Base-by-base conservation (phyloP, 129 eudicot genomes). In the Centella asiatica region DNA sequence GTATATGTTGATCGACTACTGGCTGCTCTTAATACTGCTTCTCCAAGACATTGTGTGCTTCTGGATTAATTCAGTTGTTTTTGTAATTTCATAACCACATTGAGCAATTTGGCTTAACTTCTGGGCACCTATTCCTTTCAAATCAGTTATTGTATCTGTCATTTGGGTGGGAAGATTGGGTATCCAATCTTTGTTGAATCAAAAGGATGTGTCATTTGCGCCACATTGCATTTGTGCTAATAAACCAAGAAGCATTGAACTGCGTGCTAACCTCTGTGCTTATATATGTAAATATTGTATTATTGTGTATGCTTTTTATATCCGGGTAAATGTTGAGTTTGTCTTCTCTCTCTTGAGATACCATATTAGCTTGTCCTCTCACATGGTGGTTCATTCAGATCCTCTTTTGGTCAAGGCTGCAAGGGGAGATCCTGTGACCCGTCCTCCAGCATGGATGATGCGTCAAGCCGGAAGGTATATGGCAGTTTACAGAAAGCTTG, bases 381-480 rank as follows among this genome's bases (percentile, higher is more conserved):
- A 32, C 17, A 40, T 40, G 4, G 47, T 1, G 23, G 50, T 52
- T 72, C 45, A 10, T 32, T 59, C 82, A 89, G 97, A 85, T 19
- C 98, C 95, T 42, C 87, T 90, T 54, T 74, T 90, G 89, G 88
- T 90, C 28, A 79, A 82, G 79, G 97, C 97, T 62, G 95, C 97
- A 27, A 86, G 78, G 77, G 94, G 98, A 53, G 78, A 81, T 10
- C 85, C 80, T 14, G 95, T 90, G 53, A 79, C 75, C 73, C 89
- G 98, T 23, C 95, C 94, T 33, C 98, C 98, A 57, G 98, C 98
- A 73, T 90, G 98, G 98, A 90, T 90, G 95, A 90, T 90, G 95
- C 98, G 98, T 64, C 98, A 90, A 70, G 98, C 95, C 0, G 98
- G 98, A 74, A 81, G 98, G 80, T 90, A 90, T 53, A 90, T 90